Conservation (phyloP, 75 land plant genomes). For the Selaginella moellendorffii region DNA sequence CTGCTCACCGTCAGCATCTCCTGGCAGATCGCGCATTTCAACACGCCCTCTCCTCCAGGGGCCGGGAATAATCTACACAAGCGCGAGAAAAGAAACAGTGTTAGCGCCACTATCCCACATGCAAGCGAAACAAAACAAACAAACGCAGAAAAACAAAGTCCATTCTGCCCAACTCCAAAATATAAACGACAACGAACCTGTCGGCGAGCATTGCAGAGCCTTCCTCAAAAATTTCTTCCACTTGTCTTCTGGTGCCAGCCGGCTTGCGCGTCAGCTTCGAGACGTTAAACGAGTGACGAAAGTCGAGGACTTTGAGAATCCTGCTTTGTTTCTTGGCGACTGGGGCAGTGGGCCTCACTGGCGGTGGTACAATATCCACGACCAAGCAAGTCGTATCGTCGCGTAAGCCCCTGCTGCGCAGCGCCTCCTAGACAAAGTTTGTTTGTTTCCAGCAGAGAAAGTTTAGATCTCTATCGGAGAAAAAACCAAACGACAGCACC, state of each 20-base stretch:
- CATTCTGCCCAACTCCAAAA: background rate
- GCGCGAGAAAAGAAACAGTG: background rate
- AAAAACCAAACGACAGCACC: constrained; percentile 21
- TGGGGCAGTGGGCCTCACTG: constrained; percentile 27
- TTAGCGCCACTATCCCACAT: background rate
- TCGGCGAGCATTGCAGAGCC: constrained; percentile 97
- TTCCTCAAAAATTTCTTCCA: constrained; percentile 89
- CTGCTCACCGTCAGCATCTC: constrained; percentile 38
- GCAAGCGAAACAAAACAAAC: no score
- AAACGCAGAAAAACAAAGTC: background rate
- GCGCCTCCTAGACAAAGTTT: constrained; percentile 42
- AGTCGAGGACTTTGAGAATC: constrained; percentile 22
- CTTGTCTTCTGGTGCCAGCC: constrained; percentile 16
- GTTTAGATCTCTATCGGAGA: background rate
- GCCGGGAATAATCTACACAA: constrained; percentile 15
- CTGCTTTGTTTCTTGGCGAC: constrained; percentile 46
- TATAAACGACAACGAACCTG: constrained; percentile 38
- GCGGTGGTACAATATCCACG: constrained; percentile 63
- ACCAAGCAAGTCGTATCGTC: constrained; percentile 97
- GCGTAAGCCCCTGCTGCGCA: constrained; percentile 58
- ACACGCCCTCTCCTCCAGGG: constrained; percentile 27
- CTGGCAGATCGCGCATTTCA: constrained; percentile 74
- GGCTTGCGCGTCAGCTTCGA: background rate
- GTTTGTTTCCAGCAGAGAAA: background rate
- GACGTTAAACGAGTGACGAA: background rate